Evolutionary conservation across 2,329 filamentous ascomycete species (phyloP).

Genomic region (Hypoxylon sp.): DNA sequence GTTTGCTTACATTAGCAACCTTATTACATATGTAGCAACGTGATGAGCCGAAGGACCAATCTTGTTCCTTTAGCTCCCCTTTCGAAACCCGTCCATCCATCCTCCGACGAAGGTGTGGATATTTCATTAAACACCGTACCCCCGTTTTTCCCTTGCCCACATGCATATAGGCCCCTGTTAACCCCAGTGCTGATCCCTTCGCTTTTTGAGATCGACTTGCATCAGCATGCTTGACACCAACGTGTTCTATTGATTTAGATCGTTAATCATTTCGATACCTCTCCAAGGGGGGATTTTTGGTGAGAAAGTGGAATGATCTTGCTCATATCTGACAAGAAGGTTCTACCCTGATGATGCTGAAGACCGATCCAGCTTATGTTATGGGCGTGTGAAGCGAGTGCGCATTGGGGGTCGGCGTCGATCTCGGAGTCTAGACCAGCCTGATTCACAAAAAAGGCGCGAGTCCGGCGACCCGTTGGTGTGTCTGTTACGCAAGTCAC

Average conservation of each 20-base stretch:
- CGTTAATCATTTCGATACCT: slow-evolving; percentile 26
- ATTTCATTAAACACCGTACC: slow-evolving; percentile 7
- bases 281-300: slow-evolving; percentile 18
- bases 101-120: slow-evolving; percentile 6
- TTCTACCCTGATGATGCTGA: slow-evolving; percentile 25
- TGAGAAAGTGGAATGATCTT: slow-evolving; percentile 24
- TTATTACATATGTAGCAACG: slow-evolving; percentile 24
- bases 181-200: slow-evolving; percentile 30
- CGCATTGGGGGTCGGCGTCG: slow-evolving; percentile 28
- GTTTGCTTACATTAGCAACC: slow-evolving; percentile 34
- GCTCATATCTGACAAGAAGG: slow-evolving; percentile 12
- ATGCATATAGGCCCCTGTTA: slow-evolving; percentile 17
- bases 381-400: slow-evolving; percentile 18
- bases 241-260: slow-evolving; percentile 31
- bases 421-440: slow-evolving; percentile 39
- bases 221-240: slow-evolving; percentile 29
- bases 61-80: slow-evolving; percentile 3
- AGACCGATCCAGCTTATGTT: slow-evolving; percentile 8
- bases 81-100: slow-evolving; percentile 1
- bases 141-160: slow-evolving; percentile 17
- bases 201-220: slow-evolving; percentile 25
- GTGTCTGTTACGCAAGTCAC: slow-evolving; percentile 36
- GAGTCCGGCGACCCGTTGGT: slow-evolving; percentile 31
- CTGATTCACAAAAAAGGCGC: slow-evolving; percentile 35
- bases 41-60: slow-evolving; percentile 19